These are phyloP conservation scores for Pseudovirgaria hyperparasitica DNA, from an alignment of 2,329 filamentous ascomycete species.

Conservation along the genomic window DNA sequence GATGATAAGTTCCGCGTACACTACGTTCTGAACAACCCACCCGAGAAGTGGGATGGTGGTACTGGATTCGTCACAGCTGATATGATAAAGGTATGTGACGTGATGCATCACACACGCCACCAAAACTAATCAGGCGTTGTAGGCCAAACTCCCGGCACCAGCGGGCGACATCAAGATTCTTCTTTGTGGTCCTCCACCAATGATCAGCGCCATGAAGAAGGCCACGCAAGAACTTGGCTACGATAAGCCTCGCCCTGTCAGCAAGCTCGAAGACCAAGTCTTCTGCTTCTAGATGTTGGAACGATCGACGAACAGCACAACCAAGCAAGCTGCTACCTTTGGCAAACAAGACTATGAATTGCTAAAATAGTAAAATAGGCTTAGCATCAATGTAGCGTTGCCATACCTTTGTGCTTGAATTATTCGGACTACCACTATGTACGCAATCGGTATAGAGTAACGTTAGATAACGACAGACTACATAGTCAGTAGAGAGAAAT, in stretches of 20 bases:
- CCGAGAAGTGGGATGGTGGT: constrained; percentile 80
- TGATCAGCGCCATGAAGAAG: constrained; percentile 97
- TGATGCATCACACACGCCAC: background rate
- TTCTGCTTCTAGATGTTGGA: constrained; percentile 65
- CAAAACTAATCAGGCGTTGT: constrained; percentile 2
- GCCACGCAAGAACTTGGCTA: constrained; percentile 77
- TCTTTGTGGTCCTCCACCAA: constrained; percentile 88
- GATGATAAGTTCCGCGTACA: constrained; percentile 76
- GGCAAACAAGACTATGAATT: background rate
- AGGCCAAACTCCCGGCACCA: constrained; percentile 72
- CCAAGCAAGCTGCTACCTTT: constrained; percentile 1
- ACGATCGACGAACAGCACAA: constrained; percentile 4
- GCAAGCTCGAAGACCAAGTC: constrained; percentile 95
- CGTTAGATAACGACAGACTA: no score
- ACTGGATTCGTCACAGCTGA: constrained; percentile 91
- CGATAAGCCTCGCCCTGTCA: constrained; percentile 84
- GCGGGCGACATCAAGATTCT: constrained; percentile 84
- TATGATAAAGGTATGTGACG: constrained; percentile 67
- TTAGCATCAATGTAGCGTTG: no score
- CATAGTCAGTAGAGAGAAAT: no score
- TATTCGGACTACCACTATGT: no score
- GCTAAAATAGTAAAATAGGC: no score
- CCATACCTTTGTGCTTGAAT: no score
- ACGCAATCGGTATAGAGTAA: no score
- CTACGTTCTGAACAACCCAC: constrained; percentile 94